phyloP scores from a whole-genome alignment of 805 yeast species.

The Candida tammaniensis region DNA sequence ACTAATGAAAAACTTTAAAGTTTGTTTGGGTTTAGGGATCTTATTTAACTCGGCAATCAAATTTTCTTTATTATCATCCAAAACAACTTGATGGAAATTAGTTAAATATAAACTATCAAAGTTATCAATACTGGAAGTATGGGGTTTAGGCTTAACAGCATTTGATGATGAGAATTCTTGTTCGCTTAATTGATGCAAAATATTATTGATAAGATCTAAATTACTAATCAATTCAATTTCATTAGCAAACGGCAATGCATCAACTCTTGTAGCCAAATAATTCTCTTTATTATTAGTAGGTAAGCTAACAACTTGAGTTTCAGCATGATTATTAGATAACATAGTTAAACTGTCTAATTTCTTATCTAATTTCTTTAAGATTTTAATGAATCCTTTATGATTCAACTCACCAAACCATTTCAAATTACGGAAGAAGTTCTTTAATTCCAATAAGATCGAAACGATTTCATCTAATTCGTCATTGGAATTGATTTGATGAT shows the following conservation, averaged over 20 bases:
- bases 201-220: constrained; percentile 50
- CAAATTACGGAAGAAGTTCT: constrained; percentile 73
- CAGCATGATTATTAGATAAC: constrained; percentile 11
- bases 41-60: constrained; percentile 2
- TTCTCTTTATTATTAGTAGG: constrained; percentile 36
- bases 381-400: constrained; percentile 84
- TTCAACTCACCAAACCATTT: constrained; percentile 95
- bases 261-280: constrained; percentile 60
- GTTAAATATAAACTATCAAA: constrained; percentile 10
- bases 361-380: constrained; percentile 87
- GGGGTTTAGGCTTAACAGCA: background rate
- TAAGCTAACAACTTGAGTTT: constrained; percentile 13
- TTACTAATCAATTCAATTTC: constrained; percentile 57
- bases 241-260: constrained; percentile 75
- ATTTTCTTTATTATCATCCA: constrained; percentile 1
- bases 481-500: constrained; percentile 32
- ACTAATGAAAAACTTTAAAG: constrained; percentile 55
- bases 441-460: constrained; percentile 65
- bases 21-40: constrained; percentile 30
- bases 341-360: constrained; percentile 40
- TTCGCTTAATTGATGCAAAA: constrained; percentile 51
- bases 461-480: constrained; percentile 43
- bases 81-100: constrained; percentile 4
- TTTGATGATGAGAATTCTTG: constrained; percentile 7
- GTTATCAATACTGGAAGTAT: constrained; percentile 3